Percentiles rank a stretch among this genome's conserved stretches.
Evolutionary conservation across 441 rosid species (phyloP).

Genomic region (Brassica hybrid): DNA sequence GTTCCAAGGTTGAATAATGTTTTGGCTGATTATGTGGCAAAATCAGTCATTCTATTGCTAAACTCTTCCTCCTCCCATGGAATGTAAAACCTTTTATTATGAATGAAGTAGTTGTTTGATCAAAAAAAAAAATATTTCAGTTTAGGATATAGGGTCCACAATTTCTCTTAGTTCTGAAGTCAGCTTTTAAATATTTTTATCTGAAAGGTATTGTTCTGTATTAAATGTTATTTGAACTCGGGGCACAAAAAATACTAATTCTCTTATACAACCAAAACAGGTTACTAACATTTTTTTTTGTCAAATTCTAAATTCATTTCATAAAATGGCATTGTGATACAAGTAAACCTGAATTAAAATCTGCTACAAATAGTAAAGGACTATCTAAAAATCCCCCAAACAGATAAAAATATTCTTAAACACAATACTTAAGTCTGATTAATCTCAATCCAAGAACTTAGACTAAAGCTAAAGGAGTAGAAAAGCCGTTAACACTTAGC

Average conservation of each 20-base stretch:
- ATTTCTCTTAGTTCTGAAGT: not conserved
- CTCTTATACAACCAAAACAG: not conserved
- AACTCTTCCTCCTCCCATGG: no score
- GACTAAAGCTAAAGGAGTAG: not conserved
- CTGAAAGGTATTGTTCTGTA: not conserved
- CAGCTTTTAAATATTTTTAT: not conserved
- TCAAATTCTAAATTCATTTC: not conserved
- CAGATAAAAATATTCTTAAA: not conserved
- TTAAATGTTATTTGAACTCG: not conserved
- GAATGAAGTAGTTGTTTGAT: no score
- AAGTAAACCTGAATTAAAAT: not conserved
- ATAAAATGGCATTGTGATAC: not conserved
- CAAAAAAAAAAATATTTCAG: no score
- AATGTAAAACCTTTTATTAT: no score
- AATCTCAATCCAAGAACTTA: not conserved
- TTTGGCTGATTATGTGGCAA: no score
- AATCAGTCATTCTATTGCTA: no score
- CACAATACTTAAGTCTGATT: not conserved
- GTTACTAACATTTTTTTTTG: not conserved
- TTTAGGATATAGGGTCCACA: not conserved
- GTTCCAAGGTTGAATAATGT: no score
- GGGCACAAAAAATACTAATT: not conserved
- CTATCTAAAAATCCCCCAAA: not conserved
- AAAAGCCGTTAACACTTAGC: not conserved
- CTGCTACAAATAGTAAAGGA: not conserved